phyloP scores from a whole-genome alignment of 805 yeast species.

The Diddensiella transvaalensis region DNA sequence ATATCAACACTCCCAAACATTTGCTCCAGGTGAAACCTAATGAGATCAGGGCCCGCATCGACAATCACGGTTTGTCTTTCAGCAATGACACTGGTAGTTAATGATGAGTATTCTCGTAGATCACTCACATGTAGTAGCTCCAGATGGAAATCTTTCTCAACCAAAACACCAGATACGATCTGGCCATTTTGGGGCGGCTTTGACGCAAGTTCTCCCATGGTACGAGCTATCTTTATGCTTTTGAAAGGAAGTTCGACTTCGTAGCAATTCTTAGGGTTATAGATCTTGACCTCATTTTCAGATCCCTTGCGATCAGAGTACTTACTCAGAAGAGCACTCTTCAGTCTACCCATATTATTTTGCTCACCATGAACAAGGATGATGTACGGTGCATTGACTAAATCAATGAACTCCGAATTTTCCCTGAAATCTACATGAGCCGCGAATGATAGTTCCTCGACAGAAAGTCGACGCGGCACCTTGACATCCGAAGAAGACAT shows the following conservation, averaged over 20 bases:
- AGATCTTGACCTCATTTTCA: slow-evolving; percentile 84
- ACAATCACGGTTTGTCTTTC: slow-evolving; percentile 78
- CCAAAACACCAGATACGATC: slow-evolving; percentile 75
- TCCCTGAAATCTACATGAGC: slow-evolving; percentile 98
- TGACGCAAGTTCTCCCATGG: slow-evolving; percentile 56
- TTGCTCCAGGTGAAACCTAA: slow-evolving; percentile 86
- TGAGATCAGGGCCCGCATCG: slow-evolving; percentile 73
- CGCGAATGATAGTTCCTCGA: slow-evolving; percentile 97
- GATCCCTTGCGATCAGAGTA: slow-evolving; percentile 79
- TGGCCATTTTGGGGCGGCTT: slow-evolving; percentile 44
- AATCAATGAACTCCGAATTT: slow-evolving; percentile 84
- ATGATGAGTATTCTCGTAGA: slow-evolving; percentile 80
- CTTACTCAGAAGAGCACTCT: slow-evolving; percentile 85
- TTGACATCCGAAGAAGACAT: slow-evolving; percentile 72
- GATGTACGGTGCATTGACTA: slow-evolving; percentile 77
- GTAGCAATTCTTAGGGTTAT: slow-evolving; percentile 88
- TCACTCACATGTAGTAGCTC: slow-evolving; percentile 81
- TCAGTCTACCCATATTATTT: slow-evolving; percentile 96
- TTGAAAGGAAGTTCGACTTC: slow-evolving; percentile 71
- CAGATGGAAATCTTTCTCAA: slow-evolving; percentile 86
- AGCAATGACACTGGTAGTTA: slow-evolving; percentile 78
- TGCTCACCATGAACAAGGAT: slow-evolving; percentile 96
- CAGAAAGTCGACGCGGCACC: slow-evolving; percentile 80
- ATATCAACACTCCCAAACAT: slow-evolving; percentile 88
- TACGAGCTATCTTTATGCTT: slow-evolving; percentile 80